Evolutionary conservation across 129 eudicot species (phyloP), one percentile per base, ranked within the genome.

Genomic region (Chrysanthemum lavandulifolium): DNA sequence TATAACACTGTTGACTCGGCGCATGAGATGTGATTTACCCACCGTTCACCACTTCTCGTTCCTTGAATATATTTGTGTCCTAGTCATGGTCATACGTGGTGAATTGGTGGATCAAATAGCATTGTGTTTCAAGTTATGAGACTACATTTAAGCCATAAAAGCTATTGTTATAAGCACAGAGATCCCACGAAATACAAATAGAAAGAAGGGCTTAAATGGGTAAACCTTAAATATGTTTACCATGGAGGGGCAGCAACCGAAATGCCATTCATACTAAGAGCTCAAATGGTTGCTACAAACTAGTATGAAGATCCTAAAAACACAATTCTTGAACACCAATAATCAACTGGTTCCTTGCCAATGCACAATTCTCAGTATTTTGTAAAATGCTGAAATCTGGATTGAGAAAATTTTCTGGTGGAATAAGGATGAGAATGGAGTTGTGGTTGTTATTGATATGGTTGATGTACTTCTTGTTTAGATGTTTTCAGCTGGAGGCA

Each of bases 401-500:
- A 10, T 40, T 14, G 52, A 58, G 16, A 79, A 14, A 49, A 63
- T 19, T 66, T 49, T 58, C 10, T 12, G 54, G 77, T n/a, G 14
- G 50, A 59, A 58, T 27, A 76, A 29, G 45, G 48, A 61, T 0
- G 11, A 13, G 72, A 6, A 40, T 23, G 14, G 29, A 11, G 29
- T 25, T 61, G 57, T 47, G 51, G 51, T n/a, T n/a, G n/a, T 23
- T 68, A 67, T 49, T 57, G 57, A 49, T 61, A 49, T 16, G 13
- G 47, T 36, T 33, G 13, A 0, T 3, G 12, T 56, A 18, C 21
- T n/a, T n/a, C n/a, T 60, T 15, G 48, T 40, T 73, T 80, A 93
- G 48, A 84, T 73, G 67, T 81, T 81, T 71, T 90, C 98, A 18
- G 96, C 98, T 5, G 98, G 98, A 60, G 97, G 98, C 33, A 94